Base-by-base conservation (phyloP, 2,329 filamentous ascomycete genomes). In the Diplocarpon mali region DNA sequence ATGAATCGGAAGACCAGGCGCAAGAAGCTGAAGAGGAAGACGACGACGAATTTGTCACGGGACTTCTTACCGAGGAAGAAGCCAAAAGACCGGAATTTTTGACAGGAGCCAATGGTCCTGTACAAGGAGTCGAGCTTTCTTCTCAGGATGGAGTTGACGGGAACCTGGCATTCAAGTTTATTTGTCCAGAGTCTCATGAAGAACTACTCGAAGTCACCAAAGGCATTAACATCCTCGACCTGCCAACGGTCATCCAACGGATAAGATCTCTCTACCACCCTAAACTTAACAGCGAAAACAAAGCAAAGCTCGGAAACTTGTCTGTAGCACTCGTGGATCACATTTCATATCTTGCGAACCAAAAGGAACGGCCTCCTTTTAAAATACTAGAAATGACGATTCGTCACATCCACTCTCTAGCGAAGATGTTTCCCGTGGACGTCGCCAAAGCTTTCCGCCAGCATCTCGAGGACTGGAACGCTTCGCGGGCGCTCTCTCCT, bases 261-360 rank as follows among this genome's bases (percentile, higher is more conserved):
- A 92, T 98, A 56, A 80, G 92, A 64, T 84, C 89, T 11, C 69
- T 95, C n/a, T 84, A 96, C 61, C 88, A 96, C 60, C 85, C 90
- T 7, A 89, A 90, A 54, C 74, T 98, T 28, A 78, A 83, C 50
- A 77, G 76, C 53, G 79, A 83, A 47, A 95, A 98, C 67, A 95
- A 95, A 67, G 74, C 77, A 51, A 88, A 85, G 59, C 76, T 96
- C 12, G 63, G 76, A 47, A 70, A 75, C 40, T 88, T 90, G 59
- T 71, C 81, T 4, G 67, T 69, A 29, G 71, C 74, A 5, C 69
- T 90, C 10, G 74, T 89, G 17, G 77, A 83, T 49, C 76, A 76
- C 54, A 60, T 82, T 35, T 67, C 67, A 3, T 67, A 72, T 46
- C 64, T 74, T 13, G 71, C 70, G 42, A 65, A 67, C 41, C 54